phyloP scores from a whole-genome alignment of 352 stramenopile genomes.

The Phytophthora constricta region DNA sequence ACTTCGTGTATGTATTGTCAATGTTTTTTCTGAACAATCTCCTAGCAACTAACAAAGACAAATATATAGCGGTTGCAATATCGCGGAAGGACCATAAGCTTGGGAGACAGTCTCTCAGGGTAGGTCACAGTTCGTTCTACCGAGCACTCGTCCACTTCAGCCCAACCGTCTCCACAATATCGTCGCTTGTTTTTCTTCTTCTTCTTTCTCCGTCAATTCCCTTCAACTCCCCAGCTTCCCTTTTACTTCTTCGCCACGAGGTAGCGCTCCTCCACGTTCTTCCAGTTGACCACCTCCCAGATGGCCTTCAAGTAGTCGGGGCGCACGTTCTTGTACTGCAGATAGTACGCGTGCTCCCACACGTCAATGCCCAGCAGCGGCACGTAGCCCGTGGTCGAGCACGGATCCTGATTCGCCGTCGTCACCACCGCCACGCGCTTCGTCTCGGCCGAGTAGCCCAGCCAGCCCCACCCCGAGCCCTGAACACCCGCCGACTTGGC shows the following conservation, averaged over 20 bases:
- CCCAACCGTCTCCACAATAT: too few relatives aligned
- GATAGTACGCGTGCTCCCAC: slow-evolving; percentile 97
- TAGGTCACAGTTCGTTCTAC: too few relatives aligned
- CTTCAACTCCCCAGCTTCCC: neutral
- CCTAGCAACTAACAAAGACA: too few relatives aligned
- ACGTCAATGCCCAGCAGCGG: slow-evolving; percentile 98
- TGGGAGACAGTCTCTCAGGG: too few relatives aligned
- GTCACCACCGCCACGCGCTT: slow-evolving; percentile 91
- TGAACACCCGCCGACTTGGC: slow-evolving; percentile 94
- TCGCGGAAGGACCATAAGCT: too few relatives aligned
- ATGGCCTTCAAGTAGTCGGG: slow-evolving; percentile 97
- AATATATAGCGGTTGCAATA: too few relatives aligned
- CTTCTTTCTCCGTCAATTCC: too few relatives aligned
- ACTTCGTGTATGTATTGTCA: too few relatives aligned
- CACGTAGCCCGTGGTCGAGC: slow-evolving; percentile 95
- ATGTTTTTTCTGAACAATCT: too few relatives aligned
- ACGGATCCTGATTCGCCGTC: slow-evolving; percentile 95
- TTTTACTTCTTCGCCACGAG: slow-evolving; percentile 73
- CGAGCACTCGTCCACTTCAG: too few relatives aligned
- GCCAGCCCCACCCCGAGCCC: slow-evolving; percentile 98
- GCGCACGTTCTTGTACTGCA: slow-evolving; percentile 97
- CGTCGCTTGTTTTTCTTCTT: too few relatives aligned
- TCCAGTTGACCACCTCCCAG: slow-evolving; percentile 98
- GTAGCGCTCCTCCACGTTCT: slow-evolving; percentile 88
- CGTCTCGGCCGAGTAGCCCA: slow-evolving; percentile 92